Conservation (phyloP, 148 eudicot species). For the Oxyria digyna region DNA sequence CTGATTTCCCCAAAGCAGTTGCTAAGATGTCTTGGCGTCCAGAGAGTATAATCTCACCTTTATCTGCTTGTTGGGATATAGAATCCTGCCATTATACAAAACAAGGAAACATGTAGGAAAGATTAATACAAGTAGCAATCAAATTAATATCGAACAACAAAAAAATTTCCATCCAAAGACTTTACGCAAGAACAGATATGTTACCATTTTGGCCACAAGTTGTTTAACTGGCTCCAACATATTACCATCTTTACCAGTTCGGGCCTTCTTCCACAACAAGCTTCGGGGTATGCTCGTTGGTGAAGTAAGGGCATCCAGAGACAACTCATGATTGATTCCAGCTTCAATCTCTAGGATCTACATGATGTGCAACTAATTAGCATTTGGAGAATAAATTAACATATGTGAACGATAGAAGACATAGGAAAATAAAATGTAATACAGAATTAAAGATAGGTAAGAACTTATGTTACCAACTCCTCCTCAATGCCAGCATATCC, state of each 20-base stretch:
- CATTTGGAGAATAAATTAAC: background rate
- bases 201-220: constrained; percentile 1
- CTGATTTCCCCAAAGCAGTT: background rate
- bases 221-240: background rate
- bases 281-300: background rate
- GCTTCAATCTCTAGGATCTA: background rate
- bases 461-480: background rate
- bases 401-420: background rate
- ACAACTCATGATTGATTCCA: background rate
- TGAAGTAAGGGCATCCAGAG: background rate
- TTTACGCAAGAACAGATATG: background rate
- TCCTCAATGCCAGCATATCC: constrained; percentile 11
- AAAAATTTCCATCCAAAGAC: too few relatives aligned
- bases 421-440: background rate
- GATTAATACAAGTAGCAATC: too few relatives aligned
- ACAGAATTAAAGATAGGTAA: background rate
- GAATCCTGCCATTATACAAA: background rate
- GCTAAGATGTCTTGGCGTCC: constrained; percentile 1
- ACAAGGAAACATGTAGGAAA: background rate
- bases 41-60: background rate
- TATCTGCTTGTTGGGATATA: background rate
- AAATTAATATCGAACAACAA: too few relatives aligned
- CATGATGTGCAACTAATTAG: background rate
- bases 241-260: background rate
- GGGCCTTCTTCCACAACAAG: constrained; percentile 2